phyloP scores from a whole-genome alignment of 1,284 basidiomycete species.

The Cutaneotrichosporon curvatum region DNA sequence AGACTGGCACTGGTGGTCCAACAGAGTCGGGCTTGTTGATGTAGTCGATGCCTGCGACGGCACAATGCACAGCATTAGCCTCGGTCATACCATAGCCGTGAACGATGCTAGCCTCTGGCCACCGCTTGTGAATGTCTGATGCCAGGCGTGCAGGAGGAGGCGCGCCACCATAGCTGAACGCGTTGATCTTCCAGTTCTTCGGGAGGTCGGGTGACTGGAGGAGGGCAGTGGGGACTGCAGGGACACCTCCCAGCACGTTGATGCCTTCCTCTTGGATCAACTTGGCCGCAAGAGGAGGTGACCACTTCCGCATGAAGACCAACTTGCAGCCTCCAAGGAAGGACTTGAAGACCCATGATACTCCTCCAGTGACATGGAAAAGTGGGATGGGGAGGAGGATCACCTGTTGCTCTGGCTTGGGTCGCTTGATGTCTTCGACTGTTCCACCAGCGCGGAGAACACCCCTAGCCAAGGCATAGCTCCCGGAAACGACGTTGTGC shows the following conservation, averaged over 20 bases:
- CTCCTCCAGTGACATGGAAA: constrained; percentile 43
- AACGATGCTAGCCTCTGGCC: constrained; percentile 21
- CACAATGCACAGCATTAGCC: constrained; percentile 37
- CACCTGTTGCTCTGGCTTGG: constrained; percentile 14
- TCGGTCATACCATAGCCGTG: constrained; percentile 43
- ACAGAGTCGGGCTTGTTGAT: constrained; percentile 6
- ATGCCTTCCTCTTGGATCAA: constrained; percentile 28
- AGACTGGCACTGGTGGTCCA: constrained; percentile 34
- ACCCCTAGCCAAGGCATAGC: constrained; percentile 18
- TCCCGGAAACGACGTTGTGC: constrained; percentile 8
- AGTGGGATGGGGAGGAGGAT: constrained; percentile 36
- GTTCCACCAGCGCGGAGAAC: constrained; percentile 25
- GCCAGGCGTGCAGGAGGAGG: constrained; percentile 33
- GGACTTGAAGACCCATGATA: constrained; percentile 38
- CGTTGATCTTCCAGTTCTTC: constrained; percentile 19
- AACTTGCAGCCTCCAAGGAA: constrained; percentile 31
- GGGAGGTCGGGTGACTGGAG: constrained; percentile 13
- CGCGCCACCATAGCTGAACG: constrained; percentile 41
- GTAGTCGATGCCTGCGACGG: constrained; percentile 34
- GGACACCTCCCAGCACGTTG: constrained; percentile 38
- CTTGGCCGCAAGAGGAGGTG: constrained; percentile 24
- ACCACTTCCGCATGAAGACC: constrained; percentile 34
- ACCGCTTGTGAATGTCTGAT: constrained; percentile 22
- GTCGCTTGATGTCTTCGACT: constrained; percentile 7
- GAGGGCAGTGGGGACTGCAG: constrained; percentile 32